Conservation (phyloP, 495 filamentous ascomycete species). For the Penicillium subrubescens region DNA sequence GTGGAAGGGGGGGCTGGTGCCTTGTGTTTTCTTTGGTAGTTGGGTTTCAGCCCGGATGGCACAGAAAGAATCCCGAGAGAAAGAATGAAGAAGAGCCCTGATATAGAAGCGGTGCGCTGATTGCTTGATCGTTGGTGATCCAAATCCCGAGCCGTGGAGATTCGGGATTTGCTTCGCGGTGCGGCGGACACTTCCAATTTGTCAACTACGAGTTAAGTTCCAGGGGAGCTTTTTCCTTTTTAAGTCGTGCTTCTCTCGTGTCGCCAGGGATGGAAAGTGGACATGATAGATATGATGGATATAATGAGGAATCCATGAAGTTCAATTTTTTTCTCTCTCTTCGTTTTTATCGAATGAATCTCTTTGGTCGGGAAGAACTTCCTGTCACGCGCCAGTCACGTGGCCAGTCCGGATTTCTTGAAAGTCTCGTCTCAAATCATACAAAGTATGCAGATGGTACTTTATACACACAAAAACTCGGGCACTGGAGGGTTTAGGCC, state of each 20-base stretch:
- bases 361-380: background rate
- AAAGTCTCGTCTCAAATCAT: background rate
- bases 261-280: slow-evolving; percentile 7
- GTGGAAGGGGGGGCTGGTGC: background rate
- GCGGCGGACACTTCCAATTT: slow-evolving; percentile 16
- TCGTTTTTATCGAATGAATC: background rate
- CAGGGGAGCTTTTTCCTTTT: background rate
- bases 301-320: slow-evolving; percentile 5
- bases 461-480: background rate
- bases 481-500: background rate
- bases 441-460: background rate
- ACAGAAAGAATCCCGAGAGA: background rate
- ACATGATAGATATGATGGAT: slow-evolving; percentile 4
- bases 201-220: slow-evolving; percentile 5
- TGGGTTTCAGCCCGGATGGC: background rate
- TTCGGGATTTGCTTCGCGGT: slow-evolving; percentile 34
- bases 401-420: background rate
- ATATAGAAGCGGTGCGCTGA: slow-evolving; percentile 32
- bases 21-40: background rate
- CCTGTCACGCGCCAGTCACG: background rate
- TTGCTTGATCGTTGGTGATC: slow-evolving; percentile 23
- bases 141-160: slow-evolving; percentile 37
- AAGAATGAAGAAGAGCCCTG: slow-evolving; percentile 17
- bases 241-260: background rate
- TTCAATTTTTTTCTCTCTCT: background rate